Conservation (phyloP, 805 yeast species). For the Metschnikowia reukaufii region DNA sequence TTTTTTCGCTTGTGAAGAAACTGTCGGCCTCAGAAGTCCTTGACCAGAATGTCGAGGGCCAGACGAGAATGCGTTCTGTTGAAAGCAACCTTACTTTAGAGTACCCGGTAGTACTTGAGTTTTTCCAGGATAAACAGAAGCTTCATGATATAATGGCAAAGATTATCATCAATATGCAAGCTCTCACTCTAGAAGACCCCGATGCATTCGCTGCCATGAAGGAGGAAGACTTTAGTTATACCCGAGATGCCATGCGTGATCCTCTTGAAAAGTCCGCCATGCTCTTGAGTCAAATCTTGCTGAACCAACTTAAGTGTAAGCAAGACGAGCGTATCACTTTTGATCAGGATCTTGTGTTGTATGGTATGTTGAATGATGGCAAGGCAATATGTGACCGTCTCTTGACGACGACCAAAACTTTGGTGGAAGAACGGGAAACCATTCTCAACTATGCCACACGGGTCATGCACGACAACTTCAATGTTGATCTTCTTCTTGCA, state of each 20-base stretch:
- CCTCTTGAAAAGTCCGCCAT: slow-evolving; percentile 52
- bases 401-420: slow-evolving; percentile 47
- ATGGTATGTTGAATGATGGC: slow-evolving; percentile 38
- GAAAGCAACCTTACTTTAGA: slow-evolving; percentile 36
- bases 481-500: slow-evolving; percentile 54
- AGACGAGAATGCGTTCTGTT: slow-evolving; percentile 7
- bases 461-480: slow-evolving; percentile 72
- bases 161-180: slow-evolving; percentile 66
- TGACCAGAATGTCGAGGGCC: slow-evolving; percentile 3
- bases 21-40: slow-evolving; percentile 18
- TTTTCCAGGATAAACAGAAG: slow-evolving; percentile 70
- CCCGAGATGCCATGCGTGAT: slow-evolving; percentile 36
- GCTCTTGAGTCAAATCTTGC: slow-evolving; percentile 46
- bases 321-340: slow-evolving; percentile 36
- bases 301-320: slow-evolving; percentile 43
- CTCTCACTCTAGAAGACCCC: slow-evolving; percentile 70
- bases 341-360: slow-evolving; percentile 41
- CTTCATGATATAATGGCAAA: slow-evolving; percentile 60
- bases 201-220: slow-evolving; percentile 66
- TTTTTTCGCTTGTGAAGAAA: slow-evolving; percentile 46
- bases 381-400: slow-evolving; percentile 36
- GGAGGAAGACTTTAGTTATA: slow-evolving; percentile 50
- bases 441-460: slow-evolving; percentile 72
- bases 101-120: slow-evolving; percentile 64
- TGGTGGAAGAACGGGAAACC: slow-evolving; percentile 69